A percentile compares a stretch with the other conserved stretches of the same genome.
phyloP scores from a whole-genome alignment of 2,329 filamentous ascomycete species.

The Colletotrichum phormii region DNA sequence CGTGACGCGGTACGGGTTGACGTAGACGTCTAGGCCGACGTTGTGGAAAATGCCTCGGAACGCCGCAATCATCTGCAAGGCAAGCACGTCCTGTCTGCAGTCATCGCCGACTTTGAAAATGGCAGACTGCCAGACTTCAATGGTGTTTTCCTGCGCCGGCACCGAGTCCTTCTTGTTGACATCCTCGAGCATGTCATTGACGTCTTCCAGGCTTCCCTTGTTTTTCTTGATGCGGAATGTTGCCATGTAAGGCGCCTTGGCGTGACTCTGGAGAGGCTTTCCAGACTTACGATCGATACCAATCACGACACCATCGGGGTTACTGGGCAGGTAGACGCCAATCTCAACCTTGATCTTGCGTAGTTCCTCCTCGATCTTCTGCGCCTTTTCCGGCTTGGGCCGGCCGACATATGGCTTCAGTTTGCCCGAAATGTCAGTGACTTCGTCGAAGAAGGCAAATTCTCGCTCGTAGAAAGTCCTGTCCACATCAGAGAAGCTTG shows the following conservation, averaged over 20 bases:
- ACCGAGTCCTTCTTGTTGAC: constrained; percentile 50
- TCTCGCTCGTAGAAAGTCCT: constrained; percentile 91
- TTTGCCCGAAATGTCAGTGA: constrained; percentile 95
- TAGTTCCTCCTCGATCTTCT: constrained; percentile 98
- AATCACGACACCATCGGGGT: constrained; percentile 96
- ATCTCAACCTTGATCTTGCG: constrained; percentile 98
- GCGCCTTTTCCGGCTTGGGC: constrained; percentile 96
- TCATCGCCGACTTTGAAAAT: constrained; percentile 99
- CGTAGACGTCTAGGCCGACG: constrained; percentile 94
- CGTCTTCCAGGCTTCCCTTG: constrained; percentile 64
- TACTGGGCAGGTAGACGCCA: constrained; percentile 96
- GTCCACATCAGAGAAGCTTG: constrained; percentile 83
- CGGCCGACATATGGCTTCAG: constrained; percentile 92
- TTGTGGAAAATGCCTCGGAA: constrained; percentile 98
- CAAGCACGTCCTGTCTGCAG: constrained; percentile 95
- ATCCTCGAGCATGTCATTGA: constrained; percentile 63
- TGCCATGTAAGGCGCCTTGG: constrained; percentile 98
- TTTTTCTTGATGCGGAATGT: constrained; percentile 96
- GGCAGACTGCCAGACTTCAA: constrained; percentile 98
- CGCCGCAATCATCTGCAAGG: constrained; percentile 96
- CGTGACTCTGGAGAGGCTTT: constrained; percentile 96
- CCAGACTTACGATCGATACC: constrained; percentile 98
- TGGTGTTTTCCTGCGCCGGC: constrained; percentile 62
- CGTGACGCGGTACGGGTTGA: constrained; percentile 96
- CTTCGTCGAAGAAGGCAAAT: constrained; percentile 98